Evolutionary conservation across 2,329 filamentous ascomycete genomes (phyloP).

Genomic region (Tolypocladium paradoxum): DNA sequence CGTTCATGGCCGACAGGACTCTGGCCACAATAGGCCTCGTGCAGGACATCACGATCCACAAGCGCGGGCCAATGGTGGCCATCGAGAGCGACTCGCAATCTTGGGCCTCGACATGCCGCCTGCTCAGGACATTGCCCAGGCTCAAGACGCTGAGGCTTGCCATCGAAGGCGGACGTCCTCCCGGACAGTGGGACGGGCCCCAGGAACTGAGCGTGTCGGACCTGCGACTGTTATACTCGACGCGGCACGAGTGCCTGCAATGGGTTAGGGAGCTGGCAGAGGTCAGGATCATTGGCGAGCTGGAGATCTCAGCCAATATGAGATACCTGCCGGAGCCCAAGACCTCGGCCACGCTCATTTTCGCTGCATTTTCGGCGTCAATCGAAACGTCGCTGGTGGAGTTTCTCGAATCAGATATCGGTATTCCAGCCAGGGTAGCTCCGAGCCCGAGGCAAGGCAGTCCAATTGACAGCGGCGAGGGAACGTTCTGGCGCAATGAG

Average conservation of each 20-base stretch:
- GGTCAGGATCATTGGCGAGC: constrained; percentile 34
- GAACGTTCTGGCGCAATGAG: no score
- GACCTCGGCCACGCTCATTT: constrained; percentile 44
- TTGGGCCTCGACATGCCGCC: constrained; percentile 43
- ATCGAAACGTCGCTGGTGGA: constrained; percentile 45
- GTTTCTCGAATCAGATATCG: constrained; percentile 29
- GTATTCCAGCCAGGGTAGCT: constrained; percentile 10
- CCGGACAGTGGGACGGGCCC: constrained; percentile 38
- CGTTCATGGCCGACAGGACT: constrained; percentile 48
- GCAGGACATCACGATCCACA: constrained; percentile 40
- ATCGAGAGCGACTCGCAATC: constrained; percentile 29
- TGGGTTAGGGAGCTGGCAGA: constrained; percentile 46
- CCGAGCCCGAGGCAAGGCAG: constrained; percentile 1
- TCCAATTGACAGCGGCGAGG: not conserved
- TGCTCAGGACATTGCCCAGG: constrained; percentile 25
- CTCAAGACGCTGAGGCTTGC: constrained; percentile 36
- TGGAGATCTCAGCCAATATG: constrained; percentile 42
- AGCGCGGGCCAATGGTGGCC: constrained; percentile 37
- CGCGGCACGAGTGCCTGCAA: constrained; percentile 39
- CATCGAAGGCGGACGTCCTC: constrained; percentile 43
- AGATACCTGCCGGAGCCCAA: constrained; percentile 41
- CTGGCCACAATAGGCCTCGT: constrained; percentile 34
- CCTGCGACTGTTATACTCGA: constrained; percentile 31
- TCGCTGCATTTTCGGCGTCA: constrained; percentile 48
- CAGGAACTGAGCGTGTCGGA: constrained; percentile 33